Conservation (phyloP, 768 basidiomycete species). For the Rhodosporidiobolus sp. region DNA sequence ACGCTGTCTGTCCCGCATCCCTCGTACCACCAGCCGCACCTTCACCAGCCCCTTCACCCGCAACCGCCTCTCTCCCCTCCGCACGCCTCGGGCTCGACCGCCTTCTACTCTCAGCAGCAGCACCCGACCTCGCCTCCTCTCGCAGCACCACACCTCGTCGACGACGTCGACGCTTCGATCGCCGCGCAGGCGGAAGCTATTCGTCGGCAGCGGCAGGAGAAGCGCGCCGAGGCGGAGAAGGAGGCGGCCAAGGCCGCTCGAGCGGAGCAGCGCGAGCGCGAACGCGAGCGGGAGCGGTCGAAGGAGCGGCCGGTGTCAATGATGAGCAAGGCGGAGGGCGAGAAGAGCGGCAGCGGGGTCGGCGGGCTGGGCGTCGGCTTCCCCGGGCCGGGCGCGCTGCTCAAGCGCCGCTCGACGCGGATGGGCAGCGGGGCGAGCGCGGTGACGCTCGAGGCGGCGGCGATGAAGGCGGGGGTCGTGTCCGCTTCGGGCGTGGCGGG, state of each 20-base stretch:
- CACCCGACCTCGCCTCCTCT: not conserved
- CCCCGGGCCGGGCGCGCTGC: not conserved
- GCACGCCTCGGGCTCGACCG: no score
- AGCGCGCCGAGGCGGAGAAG: slow-evolving; percentile 55
- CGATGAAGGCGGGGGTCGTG: not conserved
- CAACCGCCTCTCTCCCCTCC: no score
- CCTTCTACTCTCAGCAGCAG: not conserved
- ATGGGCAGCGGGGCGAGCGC: slow-evolving; percentile 9
- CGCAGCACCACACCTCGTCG: slow-evolving; percentile 54
- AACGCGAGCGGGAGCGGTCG: no score
- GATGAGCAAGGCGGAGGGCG: not conserved
- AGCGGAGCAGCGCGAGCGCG: slow-evolving; percentile 47
- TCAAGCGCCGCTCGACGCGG: slow-evolving; percentile 11
- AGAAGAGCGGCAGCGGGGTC: not conserved
- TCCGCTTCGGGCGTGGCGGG: not conserved
- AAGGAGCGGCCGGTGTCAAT: not conserved
- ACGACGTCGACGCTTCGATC: slow-evolving; percentile 59
- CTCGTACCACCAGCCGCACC: no score
- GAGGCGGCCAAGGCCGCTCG: slow-evolving; percentile 53
- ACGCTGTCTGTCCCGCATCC: no score
- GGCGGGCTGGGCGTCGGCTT: not conserved
- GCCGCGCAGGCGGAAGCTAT: slow-evolving; percentile 85
- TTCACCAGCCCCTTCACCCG: no score
- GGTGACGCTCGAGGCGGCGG: not conserved
- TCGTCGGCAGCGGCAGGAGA: slow-evolving; percentile 68